phyloP scores from a whole-genome alignment of 2,329 filamentous ascomycete genomes.

The Cladosporium cucumerinum region DNA sequence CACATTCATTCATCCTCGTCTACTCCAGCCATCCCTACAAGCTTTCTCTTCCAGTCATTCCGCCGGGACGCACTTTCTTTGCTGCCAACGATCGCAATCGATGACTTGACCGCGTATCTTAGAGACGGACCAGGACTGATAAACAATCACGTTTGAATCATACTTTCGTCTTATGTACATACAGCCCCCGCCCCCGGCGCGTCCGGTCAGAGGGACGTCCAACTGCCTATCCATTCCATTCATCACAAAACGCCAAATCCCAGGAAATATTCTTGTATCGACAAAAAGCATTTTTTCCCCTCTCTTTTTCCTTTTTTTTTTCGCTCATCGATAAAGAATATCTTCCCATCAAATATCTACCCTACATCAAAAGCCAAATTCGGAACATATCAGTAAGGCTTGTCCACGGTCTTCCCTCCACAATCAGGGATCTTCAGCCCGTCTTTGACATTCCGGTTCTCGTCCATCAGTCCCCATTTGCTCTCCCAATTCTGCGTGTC shows the following conservation, averaged over 20 bases:
- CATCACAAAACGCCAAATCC: neutral
- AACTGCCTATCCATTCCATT: too few relatives aligned
- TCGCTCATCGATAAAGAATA: too few relatives aligned
- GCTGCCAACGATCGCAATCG: neutral
- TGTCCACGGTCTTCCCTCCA: conserved; percentile 60
- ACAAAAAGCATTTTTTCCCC: too few relatives aligned
- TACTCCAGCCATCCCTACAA: neutral
- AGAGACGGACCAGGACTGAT: neutral
- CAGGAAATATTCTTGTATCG: neutral
- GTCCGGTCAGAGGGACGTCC: too few relatives aligned
- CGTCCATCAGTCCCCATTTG: conserved; percentile 90
- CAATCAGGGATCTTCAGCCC: conserved; percentile 87
- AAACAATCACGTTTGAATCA: neutral
- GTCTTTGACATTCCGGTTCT: conserved; percentile 75
- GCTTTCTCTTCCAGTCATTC: neutral
- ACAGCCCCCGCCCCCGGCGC: too few relatives aligned
- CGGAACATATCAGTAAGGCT: conserved; percentile 17
- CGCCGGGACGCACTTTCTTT: neutral
- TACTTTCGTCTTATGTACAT: neutral
- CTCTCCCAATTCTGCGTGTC: conserved; percentile 71
- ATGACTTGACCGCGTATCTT: neutral
- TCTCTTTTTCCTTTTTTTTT: too few relatives aligned
- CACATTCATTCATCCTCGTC: neutral
- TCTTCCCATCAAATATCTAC: neutral
- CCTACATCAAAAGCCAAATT: neutral